phyloP scores from a whole-genome alignment of 108 stramenopile species.

The Nitzschia sp. region DNA sequence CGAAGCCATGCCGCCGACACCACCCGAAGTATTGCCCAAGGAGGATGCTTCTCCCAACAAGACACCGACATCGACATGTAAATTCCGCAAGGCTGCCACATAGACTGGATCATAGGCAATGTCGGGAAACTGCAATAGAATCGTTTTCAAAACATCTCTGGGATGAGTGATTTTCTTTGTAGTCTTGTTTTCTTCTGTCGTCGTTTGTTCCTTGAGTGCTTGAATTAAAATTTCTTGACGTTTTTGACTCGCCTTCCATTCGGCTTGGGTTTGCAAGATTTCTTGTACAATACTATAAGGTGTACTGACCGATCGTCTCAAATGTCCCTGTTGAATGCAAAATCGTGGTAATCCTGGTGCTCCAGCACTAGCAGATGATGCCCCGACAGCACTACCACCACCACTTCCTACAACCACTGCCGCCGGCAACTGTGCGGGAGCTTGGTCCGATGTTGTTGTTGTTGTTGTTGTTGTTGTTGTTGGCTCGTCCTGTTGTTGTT shows the following conservation, averaged over 20 bases:
- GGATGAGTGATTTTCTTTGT: conserved; percentile 1
- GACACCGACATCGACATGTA: conserved; percentile 40
- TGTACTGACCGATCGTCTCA: conserved; percentile 21
- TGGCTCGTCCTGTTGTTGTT: conserved; percentile 1
- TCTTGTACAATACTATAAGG: conserved; percentile 28
- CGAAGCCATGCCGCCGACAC: background rate
- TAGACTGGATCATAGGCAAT: conserved; percentile 45
- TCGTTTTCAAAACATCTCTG: conserved; percentile 12
- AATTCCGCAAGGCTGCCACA: conserved; percentile 41
- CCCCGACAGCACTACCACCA: background rate
- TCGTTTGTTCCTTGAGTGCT: conserved; percentile 18
- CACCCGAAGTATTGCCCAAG: background rate
- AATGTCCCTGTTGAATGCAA: conserved; percentile 25
- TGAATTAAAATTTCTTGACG: conserved; percentile 33
- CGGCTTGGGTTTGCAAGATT: conserved; percentile 21
- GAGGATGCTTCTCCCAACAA: conserved; percentile 16
- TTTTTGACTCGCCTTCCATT: conserved; percentile 28
- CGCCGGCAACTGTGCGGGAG: too few relatives aligned
- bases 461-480: conserved; percentile 2
- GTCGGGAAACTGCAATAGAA: conserved; percentile 40
- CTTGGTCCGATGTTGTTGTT: background rate
- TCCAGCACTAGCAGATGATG: background rate
- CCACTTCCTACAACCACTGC: conserved; percentile 7
- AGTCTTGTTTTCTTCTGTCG: background rate
- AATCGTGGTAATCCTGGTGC: background rate